Conservation (phyloP, 352 stramenopile species). For the Blastocystis sp. region DNA sequence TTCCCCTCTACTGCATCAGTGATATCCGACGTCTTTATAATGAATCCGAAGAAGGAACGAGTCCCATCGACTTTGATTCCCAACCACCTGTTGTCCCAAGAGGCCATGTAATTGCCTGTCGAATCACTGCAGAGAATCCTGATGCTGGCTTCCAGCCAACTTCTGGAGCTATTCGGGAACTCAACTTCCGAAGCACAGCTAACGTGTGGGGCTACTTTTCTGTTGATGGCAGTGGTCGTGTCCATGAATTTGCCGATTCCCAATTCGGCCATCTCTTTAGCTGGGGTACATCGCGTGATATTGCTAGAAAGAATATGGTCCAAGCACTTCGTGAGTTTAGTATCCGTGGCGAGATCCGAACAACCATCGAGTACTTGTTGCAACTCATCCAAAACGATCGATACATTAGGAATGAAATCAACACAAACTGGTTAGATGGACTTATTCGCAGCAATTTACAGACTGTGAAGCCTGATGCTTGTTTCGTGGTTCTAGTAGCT, state of each 20-base stretch:
- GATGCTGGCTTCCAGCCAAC: slow-evolving; percentile 98
- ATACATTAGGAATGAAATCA: slow-evolving; percentile 96
- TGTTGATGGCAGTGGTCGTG: slow-evolving; percentile 94
- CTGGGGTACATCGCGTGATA: slow-evolving; percentile 88
- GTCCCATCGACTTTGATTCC: slow-evolving; percentile 91
- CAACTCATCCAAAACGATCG: slow-evolving; percentile 97
- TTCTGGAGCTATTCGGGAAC: slow-evolving; percentile 91
- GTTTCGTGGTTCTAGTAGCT: slow-evolving; percentile 80
- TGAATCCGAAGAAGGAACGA: slow-evolving; percentile 85
- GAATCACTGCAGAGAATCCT: slow-evolving; percentile 98
- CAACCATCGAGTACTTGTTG: slow-evolving; percentile 98
- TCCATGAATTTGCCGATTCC: slow-evolving; percentile 99
- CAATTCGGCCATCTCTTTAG: slow-evolving; percentile 99
- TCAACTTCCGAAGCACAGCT: slow-evolving; percentile 97
- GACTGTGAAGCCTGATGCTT: slow-evolving; percentile 72
- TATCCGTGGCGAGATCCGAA: slow-evolving; percentile 99
- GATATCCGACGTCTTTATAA: slow-evolving; percentile 95
- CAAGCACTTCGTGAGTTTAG: slow-evolving; percentile 96
- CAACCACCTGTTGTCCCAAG: slow-evolving; percentile 78
- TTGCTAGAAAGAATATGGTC: slow-evolving; percentile 94
- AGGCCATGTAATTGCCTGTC: slow-evolving; percentile 95
- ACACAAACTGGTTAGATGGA: slow-evolving; percentile 96
- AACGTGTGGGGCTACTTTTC: slow-evolving; percentile 99
- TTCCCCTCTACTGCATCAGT: slow-evolving; percentile 95
- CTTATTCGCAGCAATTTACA: slow-evolving; percentile 90